These are phyloP conservation scores for Auxenochlorella pyrenoidosa DNA, from an alignment of 139 green algal genomes.

Conservation along the genomic window DNA sequence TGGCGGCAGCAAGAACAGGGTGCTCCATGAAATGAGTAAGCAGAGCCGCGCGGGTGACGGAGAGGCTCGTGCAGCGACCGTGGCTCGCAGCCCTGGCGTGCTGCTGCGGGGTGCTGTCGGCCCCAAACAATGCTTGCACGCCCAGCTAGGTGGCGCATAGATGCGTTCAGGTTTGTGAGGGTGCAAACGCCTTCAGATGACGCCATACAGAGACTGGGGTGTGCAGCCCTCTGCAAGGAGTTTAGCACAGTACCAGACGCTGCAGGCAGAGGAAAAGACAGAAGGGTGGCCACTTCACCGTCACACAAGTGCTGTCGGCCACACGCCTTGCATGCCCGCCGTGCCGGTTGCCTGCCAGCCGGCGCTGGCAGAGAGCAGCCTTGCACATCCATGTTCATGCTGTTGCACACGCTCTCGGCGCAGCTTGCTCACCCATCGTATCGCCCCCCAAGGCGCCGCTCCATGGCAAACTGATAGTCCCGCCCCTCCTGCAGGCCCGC, in stretches of 20 bases:
- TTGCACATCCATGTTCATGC: not conserved
- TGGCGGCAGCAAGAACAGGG: no score
- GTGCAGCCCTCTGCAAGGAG: slow-evolving; percentile 19
- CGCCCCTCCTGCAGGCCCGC: slow-evolving; percentile 3
- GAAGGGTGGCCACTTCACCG: no score
- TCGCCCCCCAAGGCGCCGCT: slow-evolving; percentile 30
- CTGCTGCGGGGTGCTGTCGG: no score
- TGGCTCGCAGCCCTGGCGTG: no score
- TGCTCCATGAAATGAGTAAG: no score
- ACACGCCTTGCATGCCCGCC: not conserved
- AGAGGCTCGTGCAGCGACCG: no score
- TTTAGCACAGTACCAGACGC: not conserved
- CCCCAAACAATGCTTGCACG: no score
- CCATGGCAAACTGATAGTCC: slow-evolving; percentile 40
- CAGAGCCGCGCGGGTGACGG: no score
- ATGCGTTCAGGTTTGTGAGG: no score
- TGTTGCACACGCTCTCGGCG: not conserved
- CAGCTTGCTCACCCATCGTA: slow-evolving; percentile 32
- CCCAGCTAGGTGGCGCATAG: no score
- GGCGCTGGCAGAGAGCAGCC: not conserved
- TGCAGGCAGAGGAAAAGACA: not conserved
- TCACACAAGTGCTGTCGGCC: no score
- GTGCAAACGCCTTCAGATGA: not conserved
- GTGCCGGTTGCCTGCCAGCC: not conserved
- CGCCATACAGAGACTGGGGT: slow-evolving; percentile 25